Evolutionary conservation across 129 eudicot species (phyloP), one percentile per base, ranked within the genome.

Genomic region (Tanacetum coccineum): DNA sequence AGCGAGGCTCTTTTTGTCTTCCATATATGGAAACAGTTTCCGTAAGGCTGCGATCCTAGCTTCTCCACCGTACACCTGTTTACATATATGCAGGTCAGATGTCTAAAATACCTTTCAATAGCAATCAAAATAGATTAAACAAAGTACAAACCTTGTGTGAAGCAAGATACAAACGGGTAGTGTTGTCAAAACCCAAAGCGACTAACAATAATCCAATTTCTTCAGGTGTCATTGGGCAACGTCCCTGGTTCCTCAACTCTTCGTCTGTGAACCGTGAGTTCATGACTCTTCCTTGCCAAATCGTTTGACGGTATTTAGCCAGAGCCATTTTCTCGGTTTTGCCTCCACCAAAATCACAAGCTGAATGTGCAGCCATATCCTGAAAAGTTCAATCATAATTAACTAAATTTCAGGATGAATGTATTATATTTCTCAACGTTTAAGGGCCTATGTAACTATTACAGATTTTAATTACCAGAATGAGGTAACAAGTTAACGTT

Each of bases 361-460:
- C 99, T 13, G 99, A 93, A 79, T 93, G 99, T 20, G 99, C 99
- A 48, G 99, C 99, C 99, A 93, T 93, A 76, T 93, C 99, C 99
- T 93, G 78, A 68, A 71, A 56, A 52, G 42, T 26, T 18, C 60
- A 71, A 10, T 71, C 36, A 71, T 47, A 25, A 45, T 12, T 20
- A 25, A 70, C 53, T 42, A 44, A 7, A 13, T 13, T 55, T 9
- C 17, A 68, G 46, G 22, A 69, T 56, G 7, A 21, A 15, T 2
- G 17, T 22, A 52, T 44, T 4, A 57, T 57, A 20, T 57, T 12
- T 22, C 4, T 21, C 26, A 52, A 52, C 26, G 26, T 17, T 52
- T 52, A 15, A 4, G 12, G 13, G 58, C 26, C 59, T 18, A 53
- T 19, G 26, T 9, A 53, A 53, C 42, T 36, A 36, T 36, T 7